These are phyloP conservation scores for Phytophthora parvispora DNA, from an alignment of 352 stramenopile genomes.

Conservation along the genomic window DNA sequence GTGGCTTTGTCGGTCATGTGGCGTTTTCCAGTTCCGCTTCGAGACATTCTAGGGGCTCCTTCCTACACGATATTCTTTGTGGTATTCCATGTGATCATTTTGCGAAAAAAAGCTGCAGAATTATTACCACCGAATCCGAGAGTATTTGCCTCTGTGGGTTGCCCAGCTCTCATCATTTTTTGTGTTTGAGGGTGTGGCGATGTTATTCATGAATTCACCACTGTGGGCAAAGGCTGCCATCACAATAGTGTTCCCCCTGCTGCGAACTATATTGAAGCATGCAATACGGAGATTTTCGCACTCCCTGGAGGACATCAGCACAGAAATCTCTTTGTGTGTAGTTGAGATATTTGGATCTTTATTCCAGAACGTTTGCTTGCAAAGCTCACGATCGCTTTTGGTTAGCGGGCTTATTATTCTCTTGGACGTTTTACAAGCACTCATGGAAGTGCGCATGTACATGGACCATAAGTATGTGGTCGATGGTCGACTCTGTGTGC, in stretches of 20 bases:
- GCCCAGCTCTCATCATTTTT: slow-evolving; percentile 23
- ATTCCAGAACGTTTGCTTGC: slow-evolving; percentile 40
- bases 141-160: slow-evolving; percentile 6
- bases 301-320: slow-evolving; percentile 38
- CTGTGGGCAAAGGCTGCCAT: slow-evolving; percentile 22
- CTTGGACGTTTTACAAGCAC: slow-evolving; percentile 25
- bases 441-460: slow-evolving; percentile 34
- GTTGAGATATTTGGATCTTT: slow-evolving; percentile 39
- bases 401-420: slow-evolving; percentile 27
- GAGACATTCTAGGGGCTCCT: slow-evolving; percentile 18
- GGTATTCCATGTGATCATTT: slow-evolving; percentile 18
- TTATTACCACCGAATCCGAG: neutral
- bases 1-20: slow-evolving; percentile 13
- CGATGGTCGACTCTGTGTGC: slow-evolving; percentile 17
- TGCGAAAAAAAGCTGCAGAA: slow-evolving; percentile 6
- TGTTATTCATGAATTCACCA: slow-evolving; percentile 27
- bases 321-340: slow-evolving; percentile 45
- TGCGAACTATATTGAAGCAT: slow-evolving; percentile 28
- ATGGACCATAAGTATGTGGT: slow-evolving; percentile 28
- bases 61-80: slow-evolving; percentile 9
- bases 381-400: slow-evolving; percentile 16
- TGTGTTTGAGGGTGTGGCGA: slow-evolving; percentile 26
- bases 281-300: slow-evolving; percentile 25
- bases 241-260: slow-evolving; percentile 25
- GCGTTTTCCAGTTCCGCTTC: slow-evolving; percentile 24